Conservation (phyloP, 2,329 filamentous ascomycete genomes). For the Diaporthe aspalathi region DNA sequence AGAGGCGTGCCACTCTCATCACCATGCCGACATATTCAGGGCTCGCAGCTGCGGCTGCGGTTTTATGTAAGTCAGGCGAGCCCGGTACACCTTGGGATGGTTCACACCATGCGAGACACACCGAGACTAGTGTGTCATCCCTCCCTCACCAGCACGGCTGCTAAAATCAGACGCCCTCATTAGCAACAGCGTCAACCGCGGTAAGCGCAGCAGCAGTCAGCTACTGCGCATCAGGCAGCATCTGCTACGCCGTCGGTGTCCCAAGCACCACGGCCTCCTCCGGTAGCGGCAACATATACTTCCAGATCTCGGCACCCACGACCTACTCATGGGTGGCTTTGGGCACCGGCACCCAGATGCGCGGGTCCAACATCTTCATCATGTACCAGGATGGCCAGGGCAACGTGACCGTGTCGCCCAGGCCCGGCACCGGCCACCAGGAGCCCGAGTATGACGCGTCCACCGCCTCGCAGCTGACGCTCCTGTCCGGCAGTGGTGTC, state of each 20-base stretch:
- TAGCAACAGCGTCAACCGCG: constrained; percentile 43
- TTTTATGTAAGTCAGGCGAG: constrained; percentile 34
- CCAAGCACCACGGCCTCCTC: constrained; percentile 61
- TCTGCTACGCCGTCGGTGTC: constrained; percentile 69
- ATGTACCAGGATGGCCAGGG: constrained; percentile 68
- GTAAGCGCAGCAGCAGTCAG: constrained; percentile 46
- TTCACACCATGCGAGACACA: too few species aligned
- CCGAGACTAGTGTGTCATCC: neutral
- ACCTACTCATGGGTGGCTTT: constrained; percentile 68
- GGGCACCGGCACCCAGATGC: constrained; percentile 67
- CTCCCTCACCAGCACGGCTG: neutral
- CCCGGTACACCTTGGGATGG: neutral
- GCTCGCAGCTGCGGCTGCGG: constrained; percentile 32
- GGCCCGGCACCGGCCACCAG: constrained; percentile 59
- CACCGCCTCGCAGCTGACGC: constrained; percentile 56
- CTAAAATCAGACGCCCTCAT: neutral
- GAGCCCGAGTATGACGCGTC: constrained; percentile 59
- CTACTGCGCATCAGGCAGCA: constrained; percentile 55
- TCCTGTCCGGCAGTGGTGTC: constrained; percentile 71
- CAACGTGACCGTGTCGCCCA: constrained; percentile 72
- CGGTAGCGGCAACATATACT: constrained; percentile 67
- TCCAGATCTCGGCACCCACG: constrained; percentile 68
- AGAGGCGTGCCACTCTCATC: neutral
- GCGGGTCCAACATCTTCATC: constrained; percentile 69
- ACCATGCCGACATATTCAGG: constrained; percentile 24